phyloP scores from a whole-genome alignment of 1,139 yeast species.

The Geotrichum restrictum region DNA sequence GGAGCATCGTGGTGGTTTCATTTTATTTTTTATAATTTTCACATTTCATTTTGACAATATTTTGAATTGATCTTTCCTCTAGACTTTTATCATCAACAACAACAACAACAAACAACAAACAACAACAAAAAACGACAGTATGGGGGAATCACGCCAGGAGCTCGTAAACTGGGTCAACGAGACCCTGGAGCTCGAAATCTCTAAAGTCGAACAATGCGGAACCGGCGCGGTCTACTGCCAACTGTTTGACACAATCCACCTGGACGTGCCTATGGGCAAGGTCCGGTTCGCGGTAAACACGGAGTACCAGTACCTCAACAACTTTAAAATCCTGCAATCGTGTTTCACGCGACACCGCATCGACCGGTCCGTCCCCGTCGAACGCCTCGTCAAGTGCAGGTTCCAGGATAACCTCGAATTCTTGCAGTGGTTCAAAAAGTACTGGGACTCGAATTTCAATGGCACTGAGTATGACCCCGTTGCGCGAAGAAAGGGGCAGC shows the following conservation, averaged over 20 bases:
- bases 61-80: too few relatives aligned
- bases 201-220: conserved; percentile 90
- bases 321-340: conserved; percentile 80
- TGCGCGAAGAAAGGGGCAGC: conserved; percentile 46
- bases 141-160: conserved; percentile 78
- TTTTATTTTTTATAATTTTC: too few relatives aligned
- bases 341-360: conserved; percentile 68
- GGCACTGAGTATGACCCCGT: conserved; percentile 68
- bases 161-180: conserved; percentile 80
- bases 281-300: conserved; percentile 66
- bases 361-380: conserved; percentile 75
- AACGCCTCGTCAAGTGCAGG: conserved; percentile 75
- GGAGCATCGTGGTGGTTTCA: too few relatives aligned
- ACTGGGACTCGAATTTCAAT: conserved; percentile 69
- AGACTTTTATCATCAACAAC: too few relatives aligned
- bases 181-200: conserved; percentile 58
- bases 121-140: conserved; percentile 18
- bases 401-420: conserved; percentile 92
- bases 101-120: neutral
- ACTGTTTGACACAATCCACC: conserved; percentile 76
- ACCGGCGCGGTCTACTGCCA: conserved; percentile 95
- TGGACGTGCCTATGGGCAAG: conserved; percentile 73
- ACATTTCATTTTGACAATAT: too few relatives aligned
- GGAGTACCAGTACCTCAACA: conserved; percentile 75
- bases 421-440: conserved; percentile 83